Conservation (phyloP, 495 filamentous ascomycete genomes). For the Amphirosellinia nigrospora region DNA sequence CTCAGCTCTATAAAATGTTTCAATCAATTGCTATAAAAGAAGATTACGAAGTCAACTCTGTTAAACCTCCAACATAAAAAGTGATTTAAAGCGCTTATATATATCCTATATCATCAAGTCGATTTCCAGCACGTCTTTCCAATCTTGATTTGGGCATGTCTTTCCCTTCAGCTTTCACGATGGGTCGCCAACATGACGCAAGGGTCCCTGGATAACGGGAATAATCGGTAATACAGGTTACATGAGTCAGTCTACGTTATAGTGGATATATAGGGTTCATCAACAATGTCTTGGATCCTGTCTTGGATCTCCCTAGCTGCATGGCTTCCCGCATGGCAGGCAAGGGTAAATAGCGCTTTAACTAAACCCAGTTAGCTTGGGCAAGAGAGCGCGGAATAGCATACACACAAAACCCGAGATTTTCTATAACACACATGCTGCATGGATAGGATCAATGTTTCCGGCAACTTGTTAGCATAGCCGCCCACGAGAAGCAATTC, state of each 20-base stretch:
- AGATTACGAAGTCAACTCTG: too few species aligned
- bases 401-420: not conserved
- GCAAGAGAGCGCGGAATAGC: not conserved
- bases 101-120: not conserved
- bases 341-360: too few species aligned
- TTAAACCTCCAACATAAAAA: not conserved
- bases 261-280: not conserved
- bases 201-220: not conserved
- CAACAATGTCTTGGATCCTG: conserved; percentile 4
- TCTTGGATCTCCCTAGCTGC: conserved; percentile 3
- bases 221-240: not conserved
- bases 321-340: not conserved
- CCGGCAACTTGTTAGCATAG: not conserved
- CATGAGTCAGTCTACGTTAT: not conserved
- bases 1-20: not conserved
- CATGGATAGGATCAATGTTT: not conserved
- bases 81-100: not conserved
- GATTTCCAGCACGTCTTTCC: not conserved
- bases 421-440: not conserved
- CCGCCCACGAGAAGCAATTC: not conserved
- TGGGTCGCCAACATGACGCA: not conserved
- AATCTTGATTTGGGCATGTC: not conserved
- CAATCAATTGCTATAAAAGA: not conserved
- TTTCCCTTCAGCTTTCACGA: not conserved
- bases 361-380: too few species aligned